Evolutionary conservation across 2,329 filamentous ascomycete genomes (phyloP), one percentile per base, ranked within the genome.

Genomic region (Alternaria triticina): DNA sequence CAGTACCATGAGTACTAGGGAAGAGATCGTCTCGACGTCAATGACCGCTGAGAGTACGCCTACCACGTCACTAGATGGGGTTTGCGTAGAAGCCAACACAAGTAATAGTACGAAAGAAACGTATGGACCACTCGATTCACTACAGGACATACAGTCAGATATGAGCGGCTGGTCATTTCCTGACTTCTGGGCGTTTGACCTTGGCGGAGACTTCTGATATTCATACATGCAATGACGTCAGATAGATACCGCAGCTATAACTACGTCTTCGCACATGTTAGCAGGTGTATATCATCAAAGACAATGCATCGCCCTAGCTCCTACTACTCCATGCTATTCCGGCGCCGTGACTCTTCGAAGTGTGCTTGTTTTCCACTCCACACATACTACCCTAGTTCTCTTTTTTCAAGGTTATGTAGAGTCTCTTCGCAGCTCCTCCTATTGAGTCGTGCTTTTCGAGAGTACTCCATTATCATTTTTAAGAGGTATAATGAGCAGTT

Each of bases 181-280:
- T 0, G 77, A 78, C 50, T 78, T 79, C 62, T 79, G 76, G 77
- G 69, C 67, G 3, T 79, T 78, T 56, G 76, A 78, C 49, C 62
- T 79, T 6, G 72, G 69, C 40, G 76, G 71, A 6, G 73, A 75
- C 11, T 74, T 75, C 40, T 78, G 57, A 68, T 43, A 17, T 36
- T 40, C 36, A 25, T 12, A n/a, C 23, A n/a, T n/a, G n/a, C 28
- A 51, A 28, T 11, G 17, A 51, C 28, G 2, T 20, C 27, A 20
- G 27, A 15, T 40, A 40, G 36, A 40, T 3, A 40, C 36, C 36
- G 36, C 15, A 40, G 36, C 36, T 40, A 40, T 17, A 17, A 17
- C 36, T 40, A 40, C 36, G 36, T 40, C 36, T 40, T 40, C 36
- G n/a, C 36, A 40, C 8, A 40, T 40, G 36, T 3, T 40, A 40